A percentile compares a stretch with the other conserved stretches of the same genome.
phyloP scores from a whole-genome alignment of 2,329 filamentous ascomycete genomes.

The Chrysoporthe puriensis region DNA sequence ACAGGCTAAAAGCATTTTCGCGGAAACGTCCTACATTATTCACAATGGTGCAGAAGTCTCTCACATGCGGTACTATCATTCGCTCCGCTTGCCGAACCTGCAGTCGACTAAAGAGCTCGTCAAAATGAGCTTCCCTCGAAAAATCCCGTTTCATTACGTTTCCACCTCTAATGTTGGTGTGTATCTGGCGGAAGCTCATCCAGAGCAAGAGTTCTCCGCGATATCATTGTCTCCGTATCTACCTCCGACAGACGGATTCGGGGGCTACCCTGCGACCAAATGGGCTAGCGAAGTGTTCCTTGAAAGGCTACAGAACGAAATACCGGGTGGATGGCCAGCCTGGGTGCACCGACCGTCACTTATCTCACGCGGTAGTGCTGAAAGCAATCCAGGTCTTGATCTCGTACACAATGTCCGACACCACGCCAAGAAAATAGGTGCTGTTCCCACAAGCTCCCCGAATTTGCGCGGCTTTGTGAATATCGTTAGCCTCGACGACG shows the following conservation, averaged over 20 bases:
- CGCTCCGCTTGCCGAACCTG: background rate
- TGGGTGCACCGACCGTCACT: background rate
- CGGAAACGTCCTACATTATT: too few relatives aligned
- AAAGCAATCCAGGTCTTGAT: too few relatives aligned
- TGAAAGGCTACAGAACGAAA: background rate
- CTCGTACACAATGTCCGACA: too few relatives aligned
- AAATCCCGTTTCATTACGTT: background rate
- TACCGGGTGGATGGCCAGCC: background rate
- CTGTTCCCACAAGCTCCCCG: too few relatives aligned
- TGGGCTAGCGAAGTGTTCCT: background rate
- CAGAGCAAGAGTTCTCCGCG: background rate
- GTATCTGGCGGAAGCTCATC: background rate
- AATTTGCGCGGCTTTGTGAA: too few relatives aligned
- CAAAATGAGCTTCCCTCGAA: background rate
- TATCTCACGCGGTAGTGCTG: too few relatives aligned
- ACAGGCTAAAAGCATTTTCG: too few relatives aligned
- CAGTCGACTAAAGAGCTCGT: background rate
- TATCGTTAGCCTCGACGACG: too few relatives aligned
- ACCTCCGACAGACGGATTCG: background rate
- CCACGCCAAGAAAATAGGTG: too few relatives aligned
- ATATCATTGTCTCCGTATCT: background rate
- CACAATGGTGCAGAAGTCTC: too few relatives aligned
- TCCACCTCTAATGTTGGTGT: background rate
- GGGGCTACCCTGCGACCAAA: background rate
- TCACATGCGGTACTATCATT: background rate